phyloP scores from a whole-genome alignment of 2,329 filamentous ascomycete species.

The Herpotrichia juniperi region DNA sequence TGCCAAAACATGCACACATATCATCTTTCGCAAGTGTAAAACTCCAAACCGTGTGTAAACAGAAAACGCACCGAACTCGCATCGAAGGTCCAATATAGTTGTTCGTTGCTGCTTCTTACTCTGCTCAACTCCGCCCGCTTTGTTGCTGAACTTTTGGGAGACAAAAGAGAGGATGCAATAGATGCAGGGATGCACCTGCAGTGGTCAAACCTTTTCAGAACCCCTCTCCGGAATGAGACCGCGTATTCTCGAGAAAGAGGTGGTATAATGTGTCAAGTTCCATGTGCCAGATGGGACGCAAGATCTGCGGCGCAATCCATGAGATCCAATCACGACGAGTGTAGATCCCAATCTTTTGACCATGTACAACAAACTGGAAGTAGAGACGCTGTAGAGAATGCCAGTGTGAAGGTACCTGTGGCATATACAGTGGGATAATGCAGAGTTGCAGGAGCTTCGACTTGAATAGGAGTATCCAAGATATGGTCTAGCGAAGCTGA shows the following conservation, averaged over 20 bases:
- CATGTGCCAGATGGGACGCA: background rate
- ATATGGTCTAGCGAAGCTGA: background rate
- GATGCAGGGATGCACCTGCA: background rate
- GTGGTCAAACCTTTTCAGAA: too few relatives aligned
- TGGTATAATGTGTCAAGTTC: too few relatives aligned
- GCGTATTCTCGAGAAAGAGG: conserved; percentile 1
- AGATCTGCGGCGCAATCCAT: background rate
- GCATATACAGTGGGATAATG: too few relatives aligned
- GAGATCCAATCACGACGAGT: background rate
- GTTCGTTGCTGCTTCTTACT: background rate
- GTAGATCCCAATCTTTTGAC: too few relatives aligned
- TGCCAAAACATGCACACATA: conserved; percentile 1
- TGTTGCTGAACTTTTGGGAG: background rate
- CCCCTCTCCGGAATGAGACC: too few relatives aligned
- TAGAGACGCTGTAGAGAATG: too few relatives aligned
- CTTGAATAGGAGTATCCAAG: background rate
- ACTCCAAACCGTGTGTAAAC: conserved; percentile 1
- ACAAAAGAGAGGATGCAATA: conserved; percentile 1
- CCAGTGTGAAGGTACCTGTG: too few relatives aligned
- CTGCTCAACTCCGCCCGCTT: background rate
- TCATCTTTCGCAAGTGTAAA: background rate
- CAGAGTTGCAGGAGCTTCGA: background rate
- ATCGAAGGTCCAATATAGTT: background rate
- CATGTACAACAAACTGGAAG: too few relatives aligned
- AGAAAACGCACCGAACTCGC: background rate